phyloP scores from a whole-genome alignment of 1,284 basidiomycete genomes.

The Ganoderma sp. region DNA sequence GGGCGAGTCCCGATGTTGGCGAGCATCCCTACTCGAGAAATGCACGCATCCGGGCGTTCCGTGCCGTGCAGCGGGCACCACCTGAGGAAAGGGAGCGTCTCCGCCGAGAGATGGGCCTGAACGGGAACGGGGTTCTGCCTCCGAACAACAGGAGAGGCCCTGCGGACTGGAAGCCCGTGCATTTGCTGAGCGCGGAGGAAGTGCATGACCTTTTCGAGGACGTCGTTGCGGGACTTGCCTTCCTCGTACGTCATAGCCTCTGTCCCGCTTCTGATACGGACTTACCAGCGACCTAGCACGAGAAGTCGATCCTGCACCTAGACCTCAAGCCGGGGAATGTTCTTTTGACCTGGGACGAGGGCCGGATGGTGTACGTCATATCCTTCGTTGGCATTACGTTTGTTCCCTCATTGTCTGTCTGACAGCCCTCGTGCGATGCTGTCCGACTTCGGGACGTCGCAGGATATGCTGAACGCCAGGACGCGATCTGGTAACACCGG shows the following conservation, averaged over 20 bases:
- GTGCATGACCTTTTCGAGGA: conserved; percentile 78
- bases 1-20: conserved; percentile 4
- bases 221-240: conserved; percentile 79
- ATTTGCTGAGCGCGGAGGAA: conserved; percentile 83
- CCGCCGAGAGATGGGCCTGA: conserved; percentile 53
- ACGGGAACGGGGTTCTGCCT: conserved; percentile 27
- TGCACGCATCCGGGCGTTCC: conserved; percentile 76
- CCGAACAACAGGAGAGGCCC: conserved; percentile 25
- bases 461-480: conserved; percentile 79
- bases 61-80: conserved; percentile 66
- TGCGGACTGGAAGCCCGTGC: conserved; percentile 68
- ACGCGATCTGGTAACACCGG: conserved; percentile 89
- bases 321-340: conserved; percentile 95
- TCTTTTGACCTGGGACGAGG: conserved; percentile 90
- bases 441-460: conserved; percentile 93
- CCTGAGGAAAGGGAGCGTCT: conserved; percentile 70
- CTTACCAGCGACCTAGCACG: conserved; percentile 58
- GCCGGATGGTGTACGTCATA: conserved; percentile 69
- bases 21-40: conserved; percentile 56
- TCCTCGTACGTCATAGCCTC: conserved; percentile 63
- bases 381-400: not conserved
- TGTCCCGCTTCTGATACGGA: not conserved
- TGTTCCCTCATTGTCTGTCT: not conserved
- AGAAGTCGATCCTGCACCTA: conserved; percentile 86
- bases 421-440: conserved; percentile 83